Base-by-base conservation (phyloP, 331 rosid species). In the Spiraea crenata region DNA sequence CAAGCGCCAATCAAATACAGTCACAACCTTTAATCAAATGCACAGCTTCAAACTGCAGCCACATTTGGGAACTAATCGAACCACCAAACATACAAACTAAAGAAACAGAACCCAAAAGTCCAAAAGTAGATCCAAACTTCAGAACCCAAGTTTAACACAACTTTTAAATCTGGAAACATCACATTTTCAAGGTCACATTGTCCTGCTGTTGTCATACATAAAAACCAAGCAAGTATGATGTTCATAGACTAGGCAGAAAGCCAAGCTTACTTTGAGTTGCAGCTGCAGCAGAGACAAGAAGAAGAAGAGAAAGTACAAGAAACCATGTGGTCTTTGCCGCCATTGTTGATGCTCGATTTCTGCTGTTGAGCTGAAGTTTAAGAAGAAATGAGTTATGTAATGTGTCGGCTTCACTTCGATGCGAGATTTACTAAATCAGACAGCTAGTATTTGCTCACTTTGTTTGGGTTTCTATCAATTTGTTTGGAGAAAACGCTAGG, bases 191-290 rank as follows among this genome's bases (percentile, higher is more conserved):
- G 45, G 20, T 49, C 63, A 54, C 69, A 70, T 42, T 69, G 39
- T 39, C 64, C 38, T 46, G 9, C 47, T 20, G 35, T 4, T 13
- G 11, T 19, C 5, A 69, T 52, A 51, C 0, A 35, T 25, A 25
- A 1, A 0, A 25, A 25, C 31, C 31, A 25, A 25, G 31, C 31
- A 25, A 25, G 31, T 25, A 25, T 25, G 31, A 25, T 25, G 31
- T 25, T 25, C 31, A 25, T 25, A 25, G 31, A 25, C 2, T 25
- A 25, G 31, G 31, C 31, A 25, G 2, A 25, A 25, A 25, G 1
- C 2, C 1, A 25, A 25, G 31, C 91, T 77, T 80, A 93, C 98
- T 79, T 34, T 85, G 92, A 67, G 86, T 67, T 69, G 72, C 69
- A 65, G 82, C 63, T 45, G 83, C 69, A 42, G 83, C 77, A 55